Conservation (phyloP, 495 filamentous ascomycete species). For the Penicillium samsonianum region DNA sequence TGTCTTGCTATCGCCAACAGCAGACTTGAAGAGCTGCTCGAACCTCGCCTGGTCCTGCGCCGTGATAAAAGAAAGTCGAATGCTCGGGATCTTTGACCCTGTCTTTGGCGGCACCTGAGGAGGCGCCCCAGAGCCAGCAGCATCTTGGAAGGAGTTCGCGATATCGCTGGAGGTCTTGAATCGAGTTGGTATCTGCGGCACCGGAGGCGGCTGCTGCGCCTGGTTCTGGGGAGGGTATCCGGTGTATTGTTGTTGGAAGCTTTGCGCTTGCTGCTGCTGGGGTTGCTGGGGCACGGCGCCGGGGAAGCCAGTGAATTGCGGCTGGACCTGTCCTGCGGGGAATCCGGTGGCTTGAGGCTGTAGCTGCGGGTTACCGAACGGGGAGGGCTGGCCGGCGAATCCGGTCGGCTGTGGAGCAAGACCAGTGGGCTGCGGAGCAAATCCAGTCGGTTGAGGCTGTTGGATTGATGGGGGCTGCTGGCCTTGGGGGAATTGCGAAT, state of each 20-base stretch:
- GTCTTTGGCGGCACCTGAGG: slow-evolving; percentile 58
- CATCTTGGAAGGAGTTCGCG: slow-evolving; percentile 75
- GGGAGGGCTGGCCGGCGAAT: slow-evolving; percentile 45
- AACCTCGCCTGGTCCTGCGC: slow-evolving; percentile 96
- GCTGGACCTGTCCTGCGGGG: slow-evolving; percentile 62
- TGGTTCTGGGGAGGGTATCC: slow-evolving; percentile 40
- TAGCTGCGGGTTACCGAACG: slow-evolving; percentile 39
- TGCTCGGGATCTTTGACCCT: slow-evolving; percentile 82
- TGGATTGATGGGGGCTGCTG: slow-evolving; percentile 51
- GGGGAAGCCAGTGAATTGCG: slow-evolving; percentile 59
- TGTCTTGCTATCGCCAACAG: slow-evolving; percentile 82
- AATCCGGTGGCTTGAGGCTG: slow-evolving; percentile 61
- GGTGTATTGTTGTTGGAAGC: slow-evolving; percentile 42
- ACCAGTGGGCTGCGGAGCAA: slow-evolving; percentile 46
- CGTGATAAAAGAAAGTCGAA: slow-evolving; percentile 92
- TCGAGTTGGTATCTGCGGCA: slow-evolving; percentile 52
- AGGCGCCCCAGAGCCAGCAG: slow-evolving; percentile 32
- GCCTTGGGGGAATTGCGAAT: slow-evolving; percentile 49
- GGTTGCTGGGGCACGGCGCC: slow-evolving; percentile 45
- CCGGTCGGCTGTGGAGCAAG: slow-evolving; percentile 56
- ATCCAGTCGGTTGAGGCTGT: slow-evolving; percentile 58
- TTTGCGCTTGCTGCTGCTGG: slow-evolving; percentile 42
- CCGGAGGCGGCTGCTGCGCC: slow-evolving; percentile 36
- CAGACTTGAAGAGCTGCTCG: slow-evolving; percentile 96
- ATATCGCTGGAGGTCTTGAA: slow-evolving; percentile 78